phyloP scores from a whole-genome alignment of 345 rosid genomes.

The Physaria fendleri region DNA sequence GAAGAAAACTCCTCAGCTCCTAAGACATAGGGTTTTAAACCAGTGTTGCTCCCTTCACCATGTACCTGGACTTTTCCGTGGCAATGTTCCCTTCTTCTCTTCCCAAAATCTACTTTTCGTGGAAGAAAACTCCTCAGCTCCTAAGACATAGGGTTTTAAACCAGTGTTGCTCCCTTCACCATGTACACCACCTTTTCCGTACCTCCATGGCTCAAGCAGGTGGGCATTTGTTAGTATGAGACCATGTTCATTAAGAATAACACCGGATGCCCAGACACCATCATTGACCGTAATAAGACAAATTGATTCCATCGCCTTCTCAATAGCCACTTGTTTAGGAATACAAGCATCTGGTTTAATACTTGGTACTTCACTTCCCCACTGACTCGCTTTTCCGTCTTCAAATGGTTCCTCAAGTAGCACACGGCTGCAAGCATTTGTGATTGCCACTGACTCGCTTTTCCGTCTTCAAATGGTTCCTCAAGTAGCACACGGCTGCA shows the following conservation, averaged over 20 bases:
- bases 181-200: slow-evolving; percentile 54
- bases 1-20: slow-evolving; percentile 31
- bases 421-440: slow-evolving; percentile 72
- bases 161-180: slow-evolving; percentile 30
- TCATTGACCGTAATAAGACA: slow-evolving; percentile 73
- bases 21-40: slow-evolving; percentile 9
- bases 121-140: slow-evolving; percentile 30
- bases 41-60: slow-evolving; percentile 23
- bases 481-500: slow-evolving; percentile 68
- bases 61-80: slow-evolving; percentile 12
- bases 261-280: slow-evolving; percentile 92
- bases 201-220: slow-evolving; percentile 93
- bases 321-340: slow-evolving; percentile 33
- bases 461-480: slow-evolving; percentile 49
- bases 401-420: slow-evolving; percentile 59
- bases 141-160: slow-evolving; percentile 11
- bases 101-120: slow-evolving; percentile 27
- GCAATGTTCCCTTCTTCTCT: slow-evolving; percentile 20
- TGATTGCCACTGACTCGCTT: slow-evolving; percentile 79
- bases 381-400: slow-evolving; percentile 44
- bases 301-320: slow-evolving; percentile 63
- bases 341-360: slow-evolving; percentile 18
- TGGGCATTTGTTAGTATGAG: slow-evolving; percentile 91
- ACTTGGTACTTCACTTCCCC: slow-evolving; percentile 25
- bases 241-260: slow-evolving; percentile 74